phyloP scores from a whole-genome alignment of 2,329 filamentous ascomycete genomes.

The Cladosporium sp. region DNA sequence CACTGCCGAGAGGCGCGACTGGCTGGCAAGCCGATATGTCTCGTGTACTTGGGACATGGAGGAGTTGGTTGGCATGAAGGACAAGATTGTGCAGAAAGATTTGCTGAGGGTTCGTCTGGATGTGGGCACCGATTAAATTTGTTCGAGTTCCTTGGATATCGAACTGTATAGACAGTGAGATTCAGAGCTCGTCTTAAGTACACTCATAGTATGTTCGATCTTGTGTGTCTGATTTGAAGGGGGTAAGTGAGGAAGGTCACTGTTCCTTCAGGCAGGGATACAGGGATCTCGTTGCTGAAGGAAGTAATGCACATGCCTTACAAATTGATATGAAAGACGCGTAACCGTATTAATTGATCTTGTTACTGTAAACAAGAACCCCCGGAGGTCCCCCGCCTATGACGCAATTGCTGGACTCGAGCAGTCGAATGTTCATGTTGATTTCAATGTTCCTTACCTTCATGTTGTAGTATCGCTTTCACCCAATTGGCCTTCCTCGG shows the following conservation, averaged over 20 bases:
- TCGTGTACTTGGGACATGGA: conserved; percentile 43
- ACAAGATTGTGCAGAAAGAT: conserved; percentile 38
- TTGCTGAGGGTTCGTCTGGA: conserved; percentile 37
- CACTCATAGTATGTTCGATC: no score
- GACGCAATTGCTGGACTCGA: not conserved
- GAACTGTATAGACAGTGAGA: no score
- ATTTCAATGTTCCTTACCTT: not conserved
- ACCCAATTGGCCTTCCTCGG: not conserved
- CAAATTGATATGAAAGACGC: not conserved
- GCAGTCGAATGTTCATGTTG: not conserved
- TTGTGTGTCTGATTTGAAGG: no score
- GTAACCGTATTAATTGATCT: not conserved
- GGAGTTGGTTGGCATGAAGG: conserved; percentile 37
- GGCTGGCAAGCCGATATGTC: conserved; percentile 42
- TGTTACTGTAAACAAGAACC: not conserved
- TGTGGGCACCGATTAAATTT: conserved; percentile 21
- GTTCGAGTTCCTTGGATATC: not conserved
- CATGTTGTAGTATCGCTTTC: not conserved
- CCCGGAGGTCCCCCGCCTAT: no score
- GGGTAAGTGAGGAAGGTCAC: no score
- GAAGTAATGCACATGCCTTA: no score
- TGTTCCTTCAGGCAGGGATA: no score
- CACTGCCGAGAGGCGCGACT: conserved; percentile 38
- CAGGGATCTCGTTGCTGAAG: no score
- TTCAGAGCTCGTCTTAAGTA: no score